These are phyloP conservation scores for Davidsoniella virescens DNA, from an alignment of 2,329 filamentous ascomycete species.

Conservation along the genomic window DNA sequence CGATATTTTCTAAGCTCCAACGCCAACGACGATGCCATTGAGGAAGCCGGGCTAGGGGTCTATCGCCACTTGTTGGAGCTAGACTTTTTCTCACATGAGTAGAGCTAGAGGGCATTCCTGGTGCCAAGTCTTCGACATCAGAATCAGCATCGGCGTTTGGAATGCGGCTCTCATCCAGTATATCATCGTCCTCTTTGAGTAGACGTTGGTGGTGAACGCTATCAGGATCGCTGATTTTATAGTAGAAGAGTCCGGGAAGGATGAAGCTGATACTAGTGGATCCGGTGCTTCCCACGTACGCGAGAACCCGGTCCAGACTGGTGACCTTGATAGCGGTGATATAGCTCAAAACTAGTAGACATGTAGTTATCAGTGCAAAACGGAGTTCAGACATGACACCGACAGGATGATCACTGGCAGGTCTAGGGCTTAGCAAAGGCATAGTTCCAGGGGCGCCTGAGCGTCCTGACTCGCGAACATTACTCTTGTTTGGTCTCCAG, in stretches of 20 bases:
- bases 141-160: slow-evolving; percentile 27
- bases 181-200: slow-evolving; percentile 80
- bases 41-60: slow-evolving; percentile 24
- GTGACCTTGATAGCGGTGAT: slow-evolving; percentile 79
- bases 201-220: slow-evolving; percentile 73
- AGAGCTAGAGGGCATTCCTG: not conserved
- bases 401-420: slow-evolving; percentile 29
- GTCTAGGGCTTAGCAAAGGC: slow-evolving; percentile 26
- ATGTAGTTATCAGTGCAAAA: slow-evolving; percentile 77
- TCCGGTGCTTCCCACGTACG: slow-evolving; percentile 88
- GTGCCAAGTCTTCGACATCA: slow-evolving; percentile 4
- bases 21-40: slow-evolving; percentile 38
- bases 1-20: slow-evolving; percentile 47
- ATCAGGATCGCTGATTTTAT: slow-evolving; percentile 88
- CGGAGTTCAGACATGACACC: slow-evolving; percentile 48
- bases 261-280: slow-evolving; percentile 96
- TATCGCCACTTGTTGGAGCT: not conserved
- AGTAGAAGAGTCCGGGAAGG: slow-evolving; percentile 89
- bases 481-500: slow-evolving; percentile 54
- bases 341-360: slow-evolving; percentile 73
- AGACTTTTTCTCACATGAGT: not conserved
- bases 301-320: slow-evolving; percentile 76
- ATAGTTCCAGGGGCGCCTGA: slow-evolving; percentile 26
- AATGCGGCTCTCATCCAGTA: slow-evolving; percentile 41
- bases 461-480: slow-evolving; percentile 19